Conservation (phyloP, 805 yeast genomes). For the Candida andamanensis region DNA sequence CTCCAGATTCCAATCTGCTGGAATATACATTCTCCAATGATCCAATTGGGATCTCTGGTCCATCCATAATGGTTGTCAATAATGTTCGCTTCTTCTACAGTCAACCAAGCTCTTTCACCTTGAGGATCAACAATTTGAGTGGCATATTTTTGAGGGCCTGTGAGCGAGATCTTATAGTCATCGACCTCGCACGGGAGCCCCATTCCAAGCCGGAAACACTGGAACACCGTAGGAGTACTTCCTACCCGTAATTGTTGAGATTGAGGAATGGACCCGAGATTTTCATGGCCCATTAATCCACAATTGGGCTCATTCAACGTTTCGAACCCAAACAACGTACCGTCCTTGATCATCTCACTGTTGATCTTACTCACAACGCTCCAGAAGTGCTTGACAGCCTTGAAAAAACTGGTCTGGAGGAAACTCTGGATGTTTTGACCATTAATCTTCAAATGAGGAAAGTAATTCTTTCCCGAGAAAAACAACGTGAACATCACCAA, state of each 20-base stretch:
- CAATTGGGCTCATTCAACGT: conserved; percentile 79
- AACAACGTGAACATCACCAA: conserved; percentile 82
- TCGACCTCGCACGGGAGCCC: conserved; percentile 70
- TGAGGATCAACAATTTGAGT: conserved; percentile 55
- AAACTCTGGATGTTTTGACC: conserved; percentile 74
- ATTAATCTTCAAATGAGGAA: conserved; percentile 70
- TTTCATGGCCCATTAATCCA: conserved; percentile 64
- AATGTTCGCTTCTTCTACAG: conserved; percentile 31
- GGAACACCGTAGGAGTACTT: conserved; percentile 77
- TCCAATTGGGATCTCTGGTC: conserved; percentile 60
- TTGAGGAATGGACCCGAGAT: conserved; percentile 52
- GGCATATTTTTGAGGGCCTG: conserved; percentile 73
- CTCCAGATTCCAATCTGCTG: conserved; percentile 80
- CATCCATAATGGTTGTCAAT: conserved; percentile 69
- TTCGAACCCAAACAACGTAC: conserved; percentile 73
- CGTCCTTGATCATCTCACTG: conserved; percentile 33
- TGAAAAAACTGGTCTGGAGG: conserved; percentile 58
- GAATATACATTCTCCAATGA: conserved; percentile 72
- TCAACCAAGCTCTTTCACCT: conserved; percentile 68
- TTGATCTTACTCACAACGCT: conserved; percentile 17
- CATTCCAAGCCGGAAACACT: conserved; percentile 70
- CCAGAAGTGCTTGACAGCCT: conserved; percentile 44
- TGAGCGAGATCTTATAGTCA: conserved; percentile 59
- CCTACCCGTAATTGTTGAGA: conserved; percentile 68
- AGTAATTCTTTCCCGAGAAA: conserved; percentile 70